Conservation (phyloP, 441 rosid species). For the Arabidopsis lyrata region DNA sequence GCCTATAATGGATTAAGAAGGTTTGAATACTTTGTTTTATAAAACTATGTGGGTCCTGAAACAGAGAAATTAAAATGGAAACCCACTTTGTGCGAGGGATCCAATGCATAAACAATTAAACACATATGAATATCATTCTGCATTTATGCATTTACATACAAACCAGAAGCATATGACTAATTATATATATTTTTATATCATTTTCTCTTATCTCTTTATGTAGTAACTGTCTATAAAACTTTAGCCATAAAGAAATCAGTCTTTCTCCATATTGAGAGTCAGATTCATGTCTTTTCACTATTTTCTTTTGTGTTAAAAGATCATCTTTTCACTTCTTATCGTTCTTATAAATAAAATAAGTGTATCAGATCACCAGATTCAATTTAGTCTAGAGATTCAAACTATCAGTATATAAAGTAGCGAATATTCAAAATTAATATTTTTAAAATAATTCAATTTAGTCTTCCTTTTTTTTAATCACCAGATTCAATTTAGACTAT, state of each 20-base stretch:
- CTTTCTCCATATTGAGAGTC: slow-evolving; percentile 29
- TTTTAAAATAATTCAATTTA: background rate
- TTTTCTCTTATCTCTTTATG: no score
- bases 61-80: slow-evolving; percentile 32
- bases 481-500: background rate
- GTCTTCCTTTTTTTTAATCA: no score
- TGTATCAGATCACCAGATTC: no score
- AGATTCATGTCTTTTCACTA: slow-evolving; percentile 23
- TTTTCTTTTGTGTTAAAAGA: background rate
- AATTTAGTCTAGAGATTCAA: no score
- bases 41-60: slow-evolving; percentile 31
- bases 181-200: no score
- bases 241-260: slow-evolving; percentile 28
- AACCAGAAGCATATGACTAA: slow-evolving; percentile 6
- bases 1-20: background rate
- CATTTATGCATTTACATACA: slow-evolving; percentile 39
- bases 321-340: slow-evolving; percentile 34
- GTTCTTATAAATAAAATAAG: background rate
- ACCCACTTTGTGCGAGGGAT: slow-evolving; percentile 75
- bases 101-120: slow-evolving; percentile 72
- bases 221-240: background rate
- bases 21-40: background rate
- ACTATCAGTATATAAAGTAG: slow-evolving; percentile 1
- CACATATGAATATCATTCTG: slow-evolving; percentile 33
- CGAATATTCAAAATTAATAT: background rate